phyloP scores from a whole-genome alignment of 2,329 filamentous ascomycete genomes.

The Diatrype stigma region DNA sequence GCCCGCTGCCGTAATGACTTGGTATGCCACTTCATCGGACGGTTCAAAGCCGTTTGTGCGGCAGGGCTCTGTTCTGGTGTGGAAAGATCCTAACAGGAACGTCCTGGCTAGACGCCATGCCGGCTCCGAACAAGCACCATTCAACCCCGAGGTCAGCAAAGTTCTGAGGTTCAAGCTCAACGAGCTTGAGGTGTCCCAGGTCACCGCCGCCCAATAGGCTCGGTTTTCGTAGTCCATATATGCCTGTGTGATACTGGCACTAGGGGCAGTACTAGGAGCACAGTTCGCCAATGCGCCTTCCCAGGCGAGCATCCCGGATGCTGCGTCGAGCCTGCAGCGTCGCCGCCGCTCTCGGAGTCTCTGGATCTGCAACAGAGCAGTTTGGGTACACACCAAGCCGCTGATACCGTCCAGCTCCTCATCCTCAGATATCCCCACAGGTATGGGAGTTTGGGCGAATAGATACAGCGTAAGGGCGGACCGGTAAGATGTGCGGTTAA shows the following conservation, averaged over 20 bases:
- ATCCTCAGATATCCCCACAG: constrained; percentile 7
- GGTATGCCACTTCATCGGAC: background rate
- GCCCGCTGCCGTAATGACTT: constrained; percentile 3
- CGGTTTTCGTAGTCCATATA: constrained; percentile 10
- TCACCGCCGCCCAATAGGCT: constrained; percentile 10
- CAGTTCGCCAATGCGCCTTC: background rate
- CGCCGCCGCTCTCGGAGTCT: constrained; percentile 2
- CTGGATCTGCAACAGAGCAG: constrained; percentile 6
- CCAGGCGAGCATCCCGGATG: background rate
- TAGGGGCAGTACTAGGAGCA: background rate
- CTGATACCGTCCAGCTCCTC: constrained; percentile 7
- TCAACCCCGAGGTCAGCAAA: constrained; percentile 8
- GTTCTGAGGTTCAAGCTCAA: constrained; percentile 9
- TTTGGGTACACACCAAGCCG: constrained; percentile 7
- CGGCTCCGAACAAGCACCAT: constrained; percentile 10
- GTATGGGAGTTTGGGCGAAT: constrained; percentile 8
- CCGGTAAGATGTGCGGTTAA: constrained; percentile 7
- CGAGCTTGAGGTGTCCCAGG: constrained; percentile 11
- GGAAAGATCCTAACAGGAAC: constrained; percentile 6
- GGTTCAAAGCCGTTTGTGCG: constrained; percentile 1
- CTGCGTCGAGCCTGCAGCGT: background rate
- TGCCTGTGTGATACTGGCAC: background rate
- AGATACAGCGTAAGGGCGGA: constrained; percentile 10
- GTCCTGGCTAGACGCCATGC: constrained; percentile 8
- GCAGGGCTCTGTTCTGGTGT: background rate